These are phyloP conservation scores for Fusarium newnesense DNA, from an alignment of 2,329 filamentous ascomycete species.

Conservation along the genomic window DNA sequence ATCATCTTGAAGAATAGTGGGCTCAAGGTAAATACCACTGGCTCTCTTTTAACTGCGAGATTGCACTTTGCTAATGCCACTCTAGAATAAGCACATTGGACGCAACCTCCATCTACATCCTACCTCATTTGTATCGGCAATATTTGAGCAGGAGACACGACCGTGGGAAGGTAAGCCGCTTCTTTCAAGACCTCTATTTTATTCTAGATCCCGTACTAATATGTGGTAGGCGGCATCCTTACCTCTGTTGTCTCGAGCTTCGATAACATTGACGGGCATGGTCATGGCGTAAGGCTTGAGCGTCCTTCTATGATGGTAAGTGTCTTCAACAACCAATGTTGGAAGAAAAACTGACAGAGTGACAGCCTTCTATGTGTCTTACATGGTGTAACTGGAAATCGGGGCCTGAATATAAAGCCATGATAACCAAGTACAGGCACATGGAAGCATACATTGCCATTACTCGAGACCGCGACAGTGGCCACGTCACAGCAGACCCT, in stretches of 20 bases:
- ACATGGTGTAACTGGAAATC: not conserved
- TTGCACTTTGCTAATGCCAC: not conserved
- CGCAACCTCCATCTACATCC: conserved; percentile 1
- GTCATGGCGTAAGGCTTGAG: not conserved
- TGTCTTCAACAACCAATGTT: accelerated
- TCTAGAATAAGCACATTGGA: not conserved
- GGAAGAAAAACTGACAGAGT: not conserved
- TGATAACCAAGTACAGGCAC: not conserved
- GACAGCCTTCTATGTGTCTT: not conserved
- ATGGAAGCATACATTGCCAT: conserved; percentile 3
- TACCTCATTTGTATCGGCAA: not conserved
- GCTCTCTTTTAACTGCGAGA: no score
- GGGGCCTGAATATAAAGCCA: not conserved
- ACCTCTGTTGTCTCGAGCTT: not conserved
- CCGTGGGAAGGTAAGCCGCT: conserved; percentile 1
- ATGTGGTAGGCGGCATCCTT: not conserved
- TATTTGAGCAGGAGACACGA: not conserved
- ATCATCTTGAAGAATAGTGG: not conserved
- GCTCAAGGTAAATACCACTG: not conserved
- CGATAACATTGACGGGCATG: not conserved
- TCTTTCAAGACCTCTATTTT: no score
- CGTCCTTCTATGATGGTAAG: not conserved
- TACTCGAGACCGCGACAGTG: not conserved
- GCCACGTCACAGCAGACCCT: not conserved
- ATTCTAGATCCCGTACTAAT: no score